A percentile compares a stretch with the other conserved stretches of the same genome.
These are phyloP conservation scores for Hyphopichia khmerensis DNA, from an alignment of 1,139 yeast species.

Conservation along the genomic window DNA sequence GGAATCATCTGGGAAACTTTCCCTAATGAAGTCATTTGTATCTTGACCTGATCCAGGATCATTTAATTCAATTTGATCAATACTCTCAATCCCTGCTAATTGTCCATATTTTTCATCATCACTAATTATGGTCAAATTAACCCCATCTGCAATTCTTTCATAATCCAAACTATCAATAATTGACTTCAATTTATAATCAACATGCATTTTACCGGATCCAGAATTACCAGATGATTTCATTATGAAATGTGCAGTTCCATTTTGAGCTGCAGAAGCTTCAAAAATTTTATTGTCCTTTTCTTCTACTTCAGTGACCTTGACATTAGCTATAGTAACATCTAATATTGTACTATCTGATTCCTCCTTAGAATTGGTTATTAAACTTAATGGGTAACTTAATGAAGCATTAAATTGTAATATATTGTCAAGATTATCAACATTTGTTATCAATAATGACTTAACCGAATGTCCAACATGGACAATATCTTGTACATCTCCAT, in stretches of 20 bases:
- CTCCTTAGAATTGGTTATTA: background rate
- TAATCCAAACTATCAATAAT: background rate
- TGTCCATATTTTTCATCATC: background rate
- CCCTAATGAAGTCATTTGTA: conserved; percentile 1
- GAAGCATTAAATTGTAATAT: conserved; percentile 16
- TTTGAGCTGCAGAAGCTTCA: background rate
- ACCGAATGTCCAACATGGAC: conserved; percentile 24
- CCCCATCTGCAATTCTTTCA: conserved; percentile 1
- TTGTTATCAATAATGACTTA: conserved; percentile 10
- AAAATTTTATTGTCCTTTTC: background rate
- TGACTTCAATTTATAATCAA: background rate
- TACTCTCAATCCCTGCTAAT: background rate
- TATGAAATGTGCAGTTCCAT: background rate
- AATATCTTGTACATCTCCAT: conserved; percentile 32
- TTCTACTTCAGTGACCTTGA: conserved; percentile 1
- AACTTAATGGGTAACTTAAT: conserved; percentile 23
- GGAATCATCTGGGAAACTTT: background rate
- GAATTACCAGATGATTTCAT: background rate
- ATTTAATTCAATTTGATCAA: background rate
- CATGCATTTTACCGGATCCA: background rate
- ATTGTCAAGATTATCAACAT: conserved; percentile 1
- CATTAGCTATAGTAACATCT: background rate
- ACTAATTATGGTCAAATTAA: background rate
- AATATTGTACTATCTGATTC: background rate
- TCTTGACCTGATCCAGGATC: conserved; percentile 1